Evolutionary conservation across 2,329 filamentous ascomycete genomes (phyloP).

Genomic region (Epichloe aotearoae): DNA sequence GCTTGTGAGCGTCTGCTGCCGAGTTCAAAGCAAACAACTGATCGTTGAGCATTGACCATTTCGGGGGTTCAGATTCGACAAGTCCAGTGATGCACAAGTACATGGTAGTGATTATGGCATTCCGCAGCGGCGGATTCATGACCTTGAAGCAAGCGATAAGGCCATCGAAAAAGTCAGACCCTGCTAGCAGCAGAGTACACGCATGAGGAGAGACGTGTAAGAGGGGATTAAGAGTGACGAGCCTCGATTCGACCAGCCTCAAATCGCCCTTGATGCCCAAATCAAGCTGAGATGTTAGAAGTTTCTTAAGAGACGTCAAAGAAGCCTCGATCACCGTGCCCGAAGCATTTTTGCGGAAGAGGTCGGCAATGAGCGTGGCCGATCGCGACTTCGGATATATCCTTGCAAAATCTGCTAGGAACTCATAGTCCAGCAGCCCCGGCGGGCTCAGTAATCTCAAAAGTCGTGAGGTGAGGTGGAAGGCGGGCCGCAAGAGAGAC

Average conservation of each 20-base stretch:
- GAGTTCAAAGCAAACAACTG: constrained; percentile 70
- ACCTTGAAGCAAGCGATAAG: constrained; percentile 52
- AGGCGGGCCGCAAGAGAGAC: constrained; percentile 48
- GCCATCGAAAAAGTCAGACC: constrained; percentile 82
- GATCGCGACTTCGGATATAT: constrained; percentile 52
- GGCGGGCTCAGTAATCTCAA: constrained; percentile 29
- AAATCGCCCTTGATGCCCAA: constrained; percentile 43
- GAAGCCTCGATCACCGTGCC: constrained; percentile 34
- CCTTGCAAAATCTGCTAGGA: constrained; percentile 55
- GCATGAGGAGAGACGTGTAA: constrained; percentile 46
- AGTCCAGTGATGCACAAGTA: constrained; percentile 67
- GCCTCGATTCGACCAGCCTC: constrained; percentile 36
- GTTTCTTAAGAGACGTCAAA: constrained; percentile 46
- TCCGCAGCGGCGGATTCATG: constrained; percentile 49
- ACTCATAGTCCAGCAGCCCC: constrained; percentile 48
- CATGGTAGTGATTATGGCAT: constrained; percentile 54
- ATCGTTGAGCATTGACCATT: constrained; percentile 65
- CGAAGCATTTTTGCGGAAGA: constrained; percentile 38
- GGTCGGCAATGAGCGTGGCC: constrained; percentile 31
- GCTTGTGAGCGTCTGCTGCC: constrained; percentile 51
- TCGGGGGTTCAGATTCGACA: constrained; percentile 53
- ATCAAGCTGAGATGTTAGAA: constrained; percentile 50
- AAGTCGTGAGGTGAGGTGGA: constrained; percentile 48
- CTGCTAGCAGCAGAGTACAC: constrained; percentile 57
- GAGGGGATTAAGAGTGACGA: constrained; percentile 49